These are phyloP conservation scores for Pythium aquatile DNA, from an alignment of 352 stramenopile species.

Conservation along the genomic window DNA sequence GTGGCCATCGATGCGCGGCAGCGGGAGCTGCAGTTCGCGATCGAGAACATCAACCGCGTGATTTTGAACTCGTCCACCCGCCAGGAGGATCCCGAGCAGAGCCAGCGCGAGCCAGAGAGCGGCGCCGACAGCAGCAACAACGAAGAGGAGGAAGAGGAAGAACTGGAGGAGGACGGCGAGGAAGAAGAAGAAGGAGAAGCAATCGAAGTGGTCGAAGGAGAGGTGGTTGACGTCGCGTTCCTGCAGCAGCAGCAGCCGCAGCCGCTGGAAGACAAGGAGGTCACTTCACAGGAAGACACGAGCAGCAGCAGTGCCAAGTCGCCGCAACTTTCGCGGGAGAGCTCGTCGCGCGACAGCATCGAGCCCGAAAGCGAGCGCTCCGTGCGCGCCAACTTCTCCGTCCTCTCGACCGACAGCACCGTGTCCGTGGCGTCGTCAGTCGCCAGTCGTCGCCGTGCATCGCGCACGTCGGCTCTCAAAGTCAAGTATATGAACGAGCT, in stretches of 20 bases:
- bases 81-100: conserved; percentile 7
- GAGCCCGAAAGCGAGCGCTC: conserved; percentile 24
- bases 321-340: background rate
- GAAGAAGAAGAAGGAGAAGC: conserved; percentile 44
- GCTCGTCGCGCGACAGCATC: conserved; percentile 17
- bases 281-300: background rate
- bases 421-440: background rate
- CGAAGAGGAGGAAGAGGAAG: conserved; percentile 11
- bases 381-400: conserved; percentile 11
- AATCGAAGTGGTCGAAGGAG: conserved; percentile 27
- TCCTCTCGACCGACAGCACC: conserved; percentile 18
- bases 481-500: conserved; percentile 59
- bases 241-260: background rate
- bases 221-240: conserved; percentile 17
- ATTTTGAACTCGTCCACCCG: conserved; percentile 66
- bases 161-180: conserved; percentile 21
- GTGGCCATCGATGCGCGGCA: conserved; percentile 53
- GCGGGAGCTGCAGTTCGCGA: conserved; percentile 72
- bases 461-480: conserved; percentile 60
- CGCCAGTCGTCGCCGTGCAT: conserved; percentile 25
- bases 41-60: conserved; percentile 79
- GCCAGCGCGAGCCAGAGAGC: conserved; percentile 2
- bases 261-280: background rate
- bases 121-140: conserved; percentile 7
- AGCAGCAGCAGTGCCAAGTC: conserved; percentile 4